phyloP scores from a whole-genome alignment of 78 protist species.

The Anaeramoeba flamelloides region DNA sequence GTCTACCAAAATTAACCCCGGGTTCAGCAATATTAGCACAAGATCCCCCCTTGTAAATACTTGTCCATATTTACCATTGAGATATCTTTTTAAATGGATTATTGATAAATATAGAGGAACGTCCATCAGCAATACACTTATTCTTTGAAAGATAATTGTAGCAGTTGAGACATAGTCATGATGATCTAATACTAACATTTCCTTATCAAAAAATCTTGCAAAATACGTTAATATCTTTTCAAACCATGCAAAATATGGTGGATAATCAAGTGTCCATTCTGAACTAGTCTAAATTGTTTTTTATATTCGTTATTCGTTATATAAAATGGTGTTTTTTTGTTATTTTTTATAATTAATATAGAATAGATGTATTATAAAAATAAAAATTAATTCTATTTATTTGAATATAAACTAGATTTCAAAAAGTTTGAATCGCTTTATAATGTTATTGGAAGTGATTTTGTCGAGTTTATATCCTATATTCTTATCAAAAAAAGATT shows the following conservation, averaged over 20 bases:
- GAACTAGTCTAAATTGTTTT: slow-evolving; percentile 50
- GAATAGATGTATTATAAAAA: background rate
- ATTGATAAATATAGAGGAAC: too few relatives aligned
- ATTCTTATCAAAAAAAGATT: too few relatives aligned
- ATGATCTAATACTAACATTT: slow-evolving; percentile 34
- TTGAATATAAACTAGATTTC: background rate
- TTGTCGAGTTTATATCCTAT: too few relatives aligned
- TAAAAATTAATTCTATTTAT: background rate
- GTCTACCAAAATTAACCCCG: slow-evolving; percentile 60
- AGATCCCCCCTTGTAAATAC: too few relatives aligned
- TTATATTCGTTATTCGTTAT: too few relatives aligned
- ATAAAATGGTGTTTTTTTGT: too few relatives aligned
- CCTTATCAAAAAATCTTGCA: slow-evolving; percentile 41
- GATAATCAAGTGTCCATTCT: slow-evolving; percentile 88
- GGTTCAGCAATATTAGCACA: slow-evolving; percentile 14
- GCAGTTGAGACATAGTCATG: slow-evolving; percentile 15
- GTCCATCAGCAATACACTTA: slow-evolving; percentile 14
- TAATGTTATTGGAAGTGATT: too few relatives aligned
- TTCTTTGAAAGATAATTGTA: slow-evolving; percentile 54
- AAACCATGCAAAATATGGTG: slow-evolving; percentile 88
- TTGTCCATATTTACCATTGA: too few relatives aligned
- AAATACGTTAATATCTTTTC: slow-evolving; percentile 41
- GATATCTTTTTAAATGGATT: too few relatives aligned
- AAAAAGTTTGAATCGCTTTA: too few relatives aligned
- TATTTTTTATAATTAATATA: too few relatives aligned